These are phyloP conservation scores for grape (Vitis vinifera) DNA, from an alignment of 164 flowering plant species.

Conservation along the genomic window DNA sequence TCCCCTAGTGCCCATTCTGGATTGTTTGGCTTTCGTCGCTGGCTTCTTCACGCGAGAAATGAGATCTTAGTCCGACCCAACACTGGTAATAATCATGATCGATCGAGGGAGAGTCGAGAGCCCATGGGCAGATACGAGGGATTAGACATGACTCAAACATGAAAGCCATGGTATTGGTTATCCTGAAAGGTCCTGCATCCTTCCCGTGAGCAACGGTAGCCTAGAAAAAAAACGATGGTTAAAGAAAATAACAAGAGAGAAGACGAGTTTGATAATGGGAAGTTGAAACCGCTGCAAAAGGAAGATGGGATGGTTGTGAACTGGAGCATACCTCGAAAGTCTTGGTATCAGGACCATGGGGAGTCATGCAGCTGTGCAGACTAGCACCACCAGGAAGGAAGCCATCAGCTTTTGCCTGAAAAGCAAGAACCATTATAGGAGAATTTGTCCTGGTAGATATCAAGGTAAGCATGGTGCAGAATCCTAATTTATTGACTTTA, in stretches of 20 bases:
- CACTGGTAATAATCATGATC: slow-evolving; percentile 88
- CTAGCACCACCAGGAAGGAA: slow-evolving; percentile 97
- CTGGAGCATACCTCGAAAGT: slow-evolving; percentile 68
- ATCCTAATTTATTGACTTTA: too few relatives aligned
- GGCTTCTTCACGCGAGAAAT: slow-evolving; percentile 42
- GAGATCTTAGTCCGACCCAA: slow-evolving; percentile 89
- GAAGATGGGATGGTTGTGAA: not conserved
- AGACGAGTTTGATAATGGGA: not conserved
- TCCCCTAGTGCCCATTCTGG: not conserved
- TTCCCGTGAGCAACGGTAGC: slow-evolving; percentile 62
- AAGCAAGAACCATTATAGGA: not conserved
- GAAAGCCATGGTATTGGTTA: slow-evolving; percentile 79
- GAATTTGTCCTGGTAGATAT: too few relatives aligned
- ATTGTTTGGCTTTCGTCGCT: not conserved
- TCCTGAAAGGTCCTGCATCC: slow-evolving; percentile 60
- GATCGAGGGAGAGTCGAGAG: slow-evolving; percentile 69
- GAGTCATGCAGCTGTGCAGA: slow-evolving; percentile 98
- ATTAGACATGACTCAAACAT: slow-evolving; percentile 92
- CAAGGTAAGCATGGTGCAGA: too few relatives aligned
- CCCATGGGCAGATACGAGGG: slow-evolving; percentile 83
- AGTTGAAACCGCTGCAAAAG: not conserved
- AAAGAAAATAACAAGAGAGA: not conserved
- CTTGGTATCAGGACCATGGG: slow-evolving; percentile 96
- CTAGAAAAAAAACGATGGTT: slow-evolving; percentile 34
- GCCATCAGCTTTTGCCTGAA: slow-evolving; percentile 91